These are phyloP conservation scores for Tetracladium maxilliforme DNA, from an alignment of 2,329 filamentous ascomycete species.

Conservation along the genomic window DNA sequence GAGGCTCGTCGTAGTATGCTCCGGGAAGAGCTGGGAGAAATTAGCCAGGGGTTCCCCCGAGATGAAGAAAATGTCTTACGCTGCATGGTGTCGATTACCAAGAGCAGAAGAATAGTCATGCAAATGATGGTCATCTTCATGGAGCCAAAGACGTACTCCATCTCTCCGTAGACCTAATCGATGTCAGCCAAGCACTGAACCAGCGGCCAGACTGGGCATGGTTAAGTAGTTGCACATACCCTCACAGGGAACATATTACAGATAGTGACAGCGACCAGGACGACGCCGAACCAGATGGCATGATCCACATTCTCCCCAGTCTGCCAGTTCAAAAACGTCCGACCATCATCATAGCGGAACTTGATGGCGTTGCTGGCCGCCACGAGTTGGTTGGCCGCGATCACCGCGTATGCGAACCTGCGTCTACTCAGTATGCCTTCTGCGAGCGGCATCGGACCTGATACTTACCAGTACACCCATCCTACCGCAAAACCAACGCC, in stretches of 20 bases:
- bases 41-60: no score
- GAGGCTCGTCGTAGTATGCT: constrained; percentile 19
- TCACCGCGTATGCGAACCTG: constrained; percentile 21
- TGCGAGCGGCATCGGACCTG: not conserved
- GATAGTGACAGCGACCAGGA: constrained; percentile 16
- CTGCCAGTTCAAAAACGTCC: constrained; percentile 15
- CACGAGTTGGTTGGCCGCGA: constrained; percentile 19
- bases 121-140: constrained; percentile 20
- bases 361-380: constrained; percentile 18
- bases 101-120: constrained; percentile 19
- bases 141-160: constrained; percentile 21
- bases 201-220: no score
- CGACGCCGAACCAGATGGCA: constrained; percentile 21
- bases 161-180: constrained; percentile 15
- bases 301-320: constrained; percentile 17
- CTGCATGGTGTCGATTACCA: constrained; percentile 19
- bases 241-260: constrained; percentile 21
- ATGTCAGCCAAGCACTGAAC: not conserved
- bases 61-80: constrained; percentile 12
- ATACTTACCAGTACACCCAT: constrained; percentile 20
- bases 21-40: constrained; percentile 13
- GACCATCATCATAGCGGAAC: constrained; percentile 20
- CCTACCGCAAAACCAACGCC: constrained; percentile 21
- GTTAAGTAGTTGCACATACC: constrained; percentile 13
- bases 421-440: constrained; percentile 1